Conservation (phyloP, 805 yeast genomes). For the Candida maesae region DNA sequence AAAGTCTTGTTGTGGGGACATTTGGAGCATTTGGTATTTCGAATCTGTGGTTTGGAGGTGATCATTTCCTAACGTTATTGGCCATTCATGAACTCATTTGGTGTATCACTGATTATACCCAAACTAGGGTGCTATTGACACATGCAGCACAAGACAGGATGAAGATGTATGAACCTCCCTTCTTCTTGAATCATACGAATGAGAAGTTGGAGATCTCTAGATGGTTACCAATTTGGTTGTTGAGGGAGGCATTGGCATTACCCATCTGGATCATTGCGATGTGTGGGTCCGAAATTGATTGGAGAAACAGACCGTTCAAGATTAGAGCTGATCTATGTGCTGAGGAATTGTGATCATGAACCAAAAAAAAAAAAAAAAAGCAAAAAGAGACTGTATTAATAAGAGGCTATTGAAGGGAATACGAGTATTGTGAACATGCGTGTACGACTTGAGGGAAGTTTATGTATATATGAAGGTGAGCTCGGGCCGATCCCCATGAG, state of each 20-base stretch:
- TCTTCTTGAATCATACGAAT: constrained; percentile 26
- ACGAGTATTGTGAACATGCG: too few species aligned
- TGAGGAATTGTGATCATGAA: constrained; percentile 43
- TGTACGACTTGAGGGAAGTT: too few species aligned
- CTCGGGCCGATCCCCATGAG: too few species aligned
- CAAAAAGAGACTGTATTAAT: too few species aligned
- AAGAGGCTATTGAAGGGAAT: too few species aligned
- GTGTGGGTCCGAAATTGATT: constrained; percentile 70
- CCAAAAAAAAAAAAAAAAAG: neutral
- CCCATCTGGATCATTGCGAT: constrained; percentile 84
- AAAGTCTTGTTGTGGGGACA: constrained; percentile 60
- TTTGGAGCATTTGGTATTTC: constrained; percentile 62
- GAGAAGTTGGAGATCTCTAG: constrained; percentile 19
- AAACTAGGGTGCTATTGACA: constrained; percentile 43
- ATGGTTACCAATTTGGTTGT: constrained; percentile 50
- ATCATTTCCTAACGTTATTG: constrained; percentile 38
- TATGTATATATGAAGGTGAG: too few species aligned
- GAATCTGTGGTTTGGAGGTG: constrained; percentile 35
- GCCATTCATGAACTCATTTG: constrained; percentile 55
- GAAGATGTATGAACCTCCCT: constrained; percentile 21
- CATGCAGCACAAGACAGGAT: constrained; percentile 24
- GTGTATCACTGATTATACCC: constrained; percentile 61
- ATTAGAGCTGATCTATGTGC: constrained; percentile 76
- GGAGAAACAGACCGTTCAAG: constrained; percentile 74
- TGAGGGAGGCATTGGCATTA: constrained; percentile 70